A percentile compares a stretch with the other conserved stretches of the same genome.
Conservation (phyloP, 169 alveolate genomes). For the Plasmodium adleri region DNA sequence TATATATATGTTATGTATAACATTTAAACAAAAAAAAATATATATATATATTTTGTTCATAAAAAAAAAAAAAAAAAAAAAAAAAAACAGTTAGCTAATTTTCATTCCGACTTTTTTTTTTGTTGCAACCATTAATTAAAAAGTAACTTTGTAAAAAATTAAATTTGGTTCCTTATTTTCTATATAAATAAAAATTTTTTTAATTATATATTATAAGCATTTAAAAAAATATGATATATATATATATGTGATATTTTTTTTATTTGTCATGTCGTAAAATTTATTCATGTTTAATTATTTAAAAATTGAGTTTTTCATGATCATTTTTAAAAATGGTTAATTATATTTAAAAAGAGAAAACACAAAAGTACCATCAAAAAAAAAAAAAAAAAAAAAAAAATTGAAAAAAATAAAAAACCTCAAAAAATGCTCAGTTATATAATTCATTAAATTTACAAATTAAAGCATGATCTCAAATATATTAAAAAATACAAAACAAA, state of each 20-base stretch:
- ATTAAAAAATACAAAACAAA: slow-evolving; percentile 8
- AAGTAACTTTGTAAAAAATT: background rate
- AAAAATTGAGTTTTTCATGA: too few relatives aligned
- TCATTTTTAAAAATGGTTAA: too few relatives aligned
- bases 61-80: too few relatives aligned
- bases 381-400: too few relatives aligned
- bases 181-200: background rate
- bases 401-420: background rate
- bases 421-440: background rate
- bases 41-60: too few relatives aligned
- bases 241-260: background rate
- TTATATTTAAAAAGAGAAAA: slow-evolving; percentile 11
- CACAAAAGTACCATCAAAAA: background rate
- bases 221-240: background rate
- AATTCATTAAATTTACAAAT: too few relatives aligned
- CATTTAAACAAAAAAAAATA: too few relatives aligned
- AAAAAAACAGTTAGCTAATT: background rate
- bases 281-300: too few relatives aligned
- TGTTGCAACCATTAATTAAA: slow-evolving; percentile 5
- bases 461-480: background rate
- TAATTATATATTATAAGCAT: slow-evolving; percentile 2
- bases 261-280: background rate
- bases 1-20: background rate
- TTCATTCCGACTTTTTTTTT: background rate
- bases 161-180: slow-evolving; percentile 6